Base-by-base conservation (phyloP, 2,329 filamentous ascomycete species). In the Scedosporium apiospermum region DNA sequence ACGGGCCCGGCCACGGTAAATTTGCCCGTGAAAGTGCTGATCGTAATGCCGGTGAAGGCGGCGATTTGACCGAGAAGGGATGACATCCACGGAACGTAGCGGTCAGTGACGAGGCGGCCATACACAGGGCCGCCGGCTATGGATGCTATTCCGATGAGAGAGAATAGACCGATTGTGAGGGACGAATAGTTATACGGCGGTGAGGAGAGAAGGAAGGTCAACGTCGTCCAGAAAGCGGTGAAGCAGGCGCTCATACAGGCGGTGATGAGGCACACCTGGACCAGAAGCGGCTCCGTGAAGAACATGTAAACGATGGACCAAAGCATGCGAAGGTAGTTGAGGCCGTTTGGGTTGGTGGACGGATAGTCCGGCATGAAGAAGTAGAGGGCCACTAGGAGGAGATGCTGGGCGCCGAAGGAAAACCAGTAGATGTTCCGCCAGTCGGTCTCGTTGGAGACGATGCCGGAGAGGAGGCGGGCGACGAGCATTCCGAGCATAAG, bases 341-440 rank as follows among this genome's bases (percentile, higher is more conserved):
- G 73, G 0, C 84, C 83, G 1, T 77, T 74, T 0, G 84, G 85
- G 69, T 92, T 93, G 3, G 88, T 88, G 1, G 83, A 81, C 0
- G 90, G 91, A 67, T 95, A 95, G 71, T 93, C 89, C 0, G 90
- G 90, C 87, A 95, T 88, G 72, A 86, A 90, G 55, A 86, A 71
- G 77, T 84, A 93, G 5, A 93, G 81, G 0, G 87, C 74, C 6
- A 77, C 66, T 63, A 88, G 82, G 65, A 93, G 86, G 7, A 84
- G 69, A 68, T 84, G 87, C 73, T 95, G 90, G 0, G 90, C 76
- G 0, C 80, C 89, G 4, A 93, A 82, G 0, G 88, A 82, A 64
- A 93, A 78, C 88, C 89, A 93, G 76, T 92, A 95, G 6, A 93
- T 85, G 64, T 83, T 84, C 26, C 90, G 81, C 91, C 91, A 95